Base-by-base conservation (phyloP, 2,329 filamentous ascomycete species). In the Colletotrichum filicis region DNA sequence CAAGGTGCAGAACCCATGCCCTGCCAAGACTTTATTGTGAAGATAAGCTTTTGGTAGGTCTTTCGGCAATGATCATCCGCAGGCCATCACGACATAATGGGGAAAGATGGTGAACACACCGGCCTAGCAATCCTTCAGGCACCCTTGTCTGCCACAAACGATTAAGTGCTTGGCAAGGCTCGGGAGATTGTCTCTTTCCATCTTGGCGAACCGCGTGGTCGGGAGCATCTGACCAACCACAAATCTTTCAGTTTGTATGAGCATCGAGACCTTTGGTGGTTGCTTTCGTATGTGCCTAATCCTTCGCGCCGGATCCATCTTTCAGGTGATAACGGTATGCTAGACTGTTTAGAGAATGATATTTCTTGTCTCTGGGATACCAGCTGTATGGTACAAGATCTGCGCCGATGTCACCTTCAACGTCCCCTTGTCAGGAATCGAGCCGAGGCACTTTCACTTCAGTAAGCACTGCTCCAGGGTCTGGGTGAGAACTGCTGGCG, bases 121-220 rank as follows among this genome's bases (percentile, higher is more conserved):
- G 82, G 86, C 42, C 42, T 19, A 19, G 16, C 42, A 49, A 49
- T 49, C 42, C 19, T 49, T 49, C 19, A n/a, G 3, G 19, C 19
- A 49, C 16, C 42, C 42, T n/a, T 11, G 42, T n/a, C 19, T 49
- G 19, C 42, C 42, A 49, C 19, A 49, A 19, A 19, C 42, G 19
- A 19, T 4, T n/a, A n/a, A 49, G 42, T 5, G 19, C 42, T 49
- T 49, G 42, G 42, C 42, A 22, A 19, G 42, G 42, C 42, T 49
- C 42, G 19, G 42, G 8, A 8, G 42, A 49, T 49, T 49, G 19
- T n/a, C 42, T n/a, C 19, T 49, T 49, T 49, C 19, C 42, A 49
- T 49, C 42, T 49, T 49, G 42, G 42, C 42, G 16, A 49, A 49
- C 42, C 42, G 42, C 19, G 42, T 49, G 42, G 19, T 49, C 19